Base-by-base conservation (phyloP, 1,284 basidiomycete species). In the Moesziomyces parantarcticus region DNA sequence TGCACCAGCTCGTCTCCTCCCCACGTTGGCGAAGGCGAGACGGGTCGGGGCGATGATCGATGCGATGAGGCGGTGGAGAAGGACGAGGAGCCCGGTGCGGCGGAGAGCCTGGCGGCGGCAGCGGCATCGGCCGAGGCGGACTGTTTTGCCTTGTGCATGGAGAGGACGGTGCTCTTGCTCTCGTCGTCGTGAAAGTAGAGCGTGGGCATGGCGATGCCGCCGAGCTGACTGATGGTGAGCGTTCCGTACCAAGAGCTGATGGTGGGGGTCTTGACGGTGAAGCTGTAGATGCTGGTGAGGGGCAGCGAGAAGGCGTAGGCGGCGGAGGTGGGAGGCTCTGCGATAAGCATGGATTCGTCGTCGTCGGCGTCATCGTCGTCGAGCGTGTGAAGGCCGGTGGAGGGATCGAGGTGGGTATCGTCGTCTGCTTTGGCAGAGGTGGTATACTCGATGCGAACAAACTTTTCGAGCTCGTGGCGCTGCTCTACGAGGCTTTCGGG, bases 231-330 rank as follows among this genome's bases (percentile, higher is more conserved):
- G 68, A 93, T 88, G 26, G 77, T 82, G 1, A 89, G 89, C 16
- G 77, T 79, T 3, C 87, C 86, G 91, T 92, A 90, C 93, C 93
- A 96, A 4, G 91, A 67, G 49, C 74, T 75, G n/a, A 79, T 68
- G 22, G 75, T 77, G 0, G 77, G 77, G 0, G 92, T 90, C 72
- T 91, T 89, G 1, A 96, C 90, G 48, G 93, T 87, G 50, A 98
- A 87, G 21, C 93, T 96, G 84, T 98, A 97, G 71, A 98, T 89
- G 18, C 91, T 91, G 0, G 91, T 89, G 48, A 99, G 82, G 2
- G 95, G 92, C 0, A 97, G 90, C 18, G 94, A 96, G 86, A 98
- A 98, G 1, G 96, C 94, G 81, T 97, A 97, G 21, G 92, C 92
- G 16, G 75, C 54, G 2, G 75, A 68, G 39, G 75, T 63, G 25